Percentiles rank a stretch among this genome's conserved stretches.
Evolutionary conservation across 306 rosid species (phyloP).

Genomic region (Fagus crenata): DNA sequence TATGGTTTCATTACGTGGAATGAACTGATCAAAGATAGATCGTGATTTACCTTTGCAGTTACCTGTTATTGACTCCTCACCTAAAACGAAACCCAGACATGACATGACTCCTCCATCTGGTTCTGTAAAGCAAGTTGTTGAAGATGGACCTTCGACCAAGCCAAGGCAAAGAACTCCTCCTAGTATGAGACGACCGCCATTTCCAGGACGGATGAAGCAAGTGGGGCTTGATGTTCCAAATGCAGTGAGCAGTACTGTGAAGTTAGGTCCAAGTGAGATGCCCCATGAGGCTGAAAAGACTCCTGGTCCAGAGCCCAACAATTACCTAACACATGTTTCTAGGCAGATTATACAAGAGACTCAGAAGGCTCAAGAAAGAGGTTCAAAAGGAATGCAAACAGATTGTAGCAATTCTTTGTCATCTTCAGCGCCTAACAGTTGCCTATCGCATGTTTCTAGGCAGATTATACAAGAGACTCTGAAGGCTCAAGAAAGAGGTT

Average conservation of each 20-base stretch:
- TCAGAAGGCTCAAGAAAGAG: constrained; percentile 46
- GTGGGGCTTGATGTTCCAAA: constrained; percentile 59
- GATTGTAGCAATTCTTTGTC: constrained; percentile 72
- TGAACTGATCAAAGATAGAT: constrained; percentile 6
- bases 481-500: constrained; percentile 48
- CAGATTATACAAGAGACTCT: constrained; percentile 49
- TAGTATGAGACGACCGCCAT: constrained; percentile 56
- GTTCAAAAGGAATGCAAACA: constrained; percentile 66
- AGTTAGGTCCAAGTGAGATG: constrained; percentile 47
- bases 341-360: constrained; percentile 48
- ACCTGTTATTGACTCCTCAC: constrained; percentile 52
- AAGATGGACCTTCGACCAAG: constrained; percentile 69
- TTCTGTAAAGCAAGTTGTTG: constrained; percentile 59
- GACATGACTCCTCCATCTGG: constrained; percentile 61
- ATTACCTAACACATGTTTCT: constrained; percentile 40
- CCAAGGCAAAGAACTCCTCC: constrained; percentile 85
- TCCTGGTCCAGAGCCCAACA: constrained; percentile 44
- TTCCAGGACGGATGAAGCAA: constrained; percentile 60
- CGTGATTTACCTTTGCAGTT: constrained; percentile 44
- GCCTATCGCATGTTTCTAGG: constrained; percentile 37
- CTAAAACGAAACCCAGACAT: constrained; percentile 63
- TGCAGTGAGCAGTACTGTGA: constrained; percentile 38
- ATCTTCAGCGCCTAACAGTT: constrained; percentile 57
- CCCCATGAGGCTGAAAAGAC: constrained; percentile 48
- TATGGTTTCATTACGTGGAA: not conserved